Evolutionary conservation across 1,284 basidiomycete genomes (phyloP).

Genomic region (Ganoderma resinaceum): DNA sequence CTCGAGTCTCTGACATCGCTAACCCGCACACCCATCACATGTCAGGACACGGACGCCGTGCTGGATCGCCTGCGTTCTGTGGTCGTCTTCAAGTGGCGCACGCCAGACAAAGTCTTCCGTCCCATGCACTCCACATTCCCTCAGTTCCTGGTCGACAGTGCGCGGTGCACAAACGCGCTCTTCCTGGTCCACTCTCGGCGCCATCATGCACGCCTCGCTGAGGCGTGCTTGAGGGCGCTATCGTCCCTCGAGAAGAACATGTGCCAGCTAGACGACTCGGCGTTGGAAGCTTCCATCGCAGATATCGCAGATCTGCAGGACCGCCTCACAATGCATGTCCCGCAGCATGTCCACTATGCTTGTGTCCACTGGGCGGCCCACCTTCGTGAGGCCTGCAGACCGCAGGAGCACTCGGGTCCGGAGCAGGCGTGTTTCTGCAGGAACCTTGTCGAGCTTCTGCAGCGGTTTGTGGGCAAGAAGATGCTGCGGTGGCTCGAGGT

Average conservation of each 20-base stretch:
- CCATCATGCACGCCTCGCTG: background rate
- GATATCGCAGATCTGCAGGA: background rate
- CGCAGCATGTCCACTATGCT: constrained; percentile 21
- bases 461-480: background rate
- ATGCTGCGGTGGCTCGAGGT: constrained; percentile 3
- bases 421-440: background rate
- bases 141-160: constrained; percentile 19
- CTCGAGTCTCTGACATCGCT: constrained; percentile 2
- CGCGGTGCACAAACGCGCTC: background rate
- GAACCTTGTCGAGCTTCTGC: background rate
- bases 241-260: background rate
- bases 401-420: constrained; percentile 15
- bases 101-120: background rate
- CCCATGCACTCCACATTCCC: constrained; percentile 20
- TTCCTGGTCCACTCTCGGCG: background rate
- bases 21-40: background rate
- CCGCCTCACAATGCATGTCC: constrained; percentile 2
- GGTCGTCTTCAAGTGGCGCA: constrained; percentile 4
- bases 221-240: background rate
- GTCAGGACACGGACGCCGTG: background rate
- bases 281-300: background rate
- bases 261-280: background rate
- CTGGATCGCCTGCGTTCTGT: constrained; percentile 17
- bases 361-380: constrained; percentile 25
- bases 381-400: constrained; percentile 4